phyloP scores from a whole-genome alignment of 139 green algal species.

The Auxenochlorella pyrenoidosa region DNA sequence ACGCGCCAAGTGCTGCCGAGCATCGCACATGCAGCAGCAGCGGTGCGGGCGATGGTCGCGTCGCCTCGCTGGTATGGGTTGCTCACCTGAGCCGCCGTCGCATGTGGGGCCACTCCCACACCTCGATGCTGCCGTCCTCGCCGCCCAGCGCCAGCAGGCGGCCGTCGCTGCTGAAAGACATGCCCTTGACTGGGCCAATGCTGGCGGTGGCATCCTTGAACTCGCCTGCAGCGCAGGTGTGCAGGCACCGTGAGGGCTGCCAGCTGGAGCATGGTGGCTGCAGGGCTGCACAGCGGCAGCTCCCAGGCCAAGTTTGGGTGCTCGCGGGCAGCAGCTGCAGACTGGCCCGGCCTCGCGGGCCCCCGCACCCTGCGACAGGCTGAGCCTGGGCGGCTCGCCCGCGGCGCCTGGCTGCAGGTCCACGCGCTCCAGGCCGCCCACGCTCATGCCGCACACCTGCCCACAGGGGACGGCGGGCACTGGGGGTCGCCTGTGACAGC shows the following conservation, averaged over 20 bases:
- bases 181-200: constrained; percentile 46
- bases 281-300: too few relatives aligned
- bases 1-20: too few relatives aligned
- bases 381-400: constrained; percentile 4
- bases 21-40: not conserved
- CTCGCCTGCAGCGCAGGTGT: not conserved
- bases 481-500: not conserved
- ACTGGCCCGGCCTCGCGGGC: not conserved
- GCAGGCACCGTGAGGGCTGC: too few relatives aligned
- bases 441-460: constrained; percentile 41
- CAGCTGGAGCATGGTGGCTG: too few relatives aligned
- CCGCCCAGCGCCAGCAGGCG: constrained; percentile 49
- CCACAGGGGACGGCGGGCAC: not conserved
- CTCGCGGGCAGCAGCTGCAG: too few relatives aligned
- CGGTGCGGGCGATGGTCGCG: too few relatives aligned
- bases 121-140: constrained; percentile 47
- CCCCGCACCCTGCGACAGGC: constrained; percentile 11
- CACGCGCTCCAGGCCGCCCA: constrained; percentile 38
- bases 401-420: constrained; percentile 30
- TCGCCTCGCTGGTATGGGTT: too few relatives aligned
- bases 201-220: constrained; percentile 3
- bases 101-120: constrained; percentile 46
- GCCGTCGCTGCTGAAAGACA: constrained; percentile 52
- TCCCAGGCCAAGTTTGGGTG: not conserved
- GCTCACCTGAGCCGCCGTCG: not conserved